A percentile compares a stretch with the other conserved stretches of the same genome.
Conservation (phyloP, 2,329 filamentous ascomycete genomes). For the Claviceps lovelessii region DNA sequence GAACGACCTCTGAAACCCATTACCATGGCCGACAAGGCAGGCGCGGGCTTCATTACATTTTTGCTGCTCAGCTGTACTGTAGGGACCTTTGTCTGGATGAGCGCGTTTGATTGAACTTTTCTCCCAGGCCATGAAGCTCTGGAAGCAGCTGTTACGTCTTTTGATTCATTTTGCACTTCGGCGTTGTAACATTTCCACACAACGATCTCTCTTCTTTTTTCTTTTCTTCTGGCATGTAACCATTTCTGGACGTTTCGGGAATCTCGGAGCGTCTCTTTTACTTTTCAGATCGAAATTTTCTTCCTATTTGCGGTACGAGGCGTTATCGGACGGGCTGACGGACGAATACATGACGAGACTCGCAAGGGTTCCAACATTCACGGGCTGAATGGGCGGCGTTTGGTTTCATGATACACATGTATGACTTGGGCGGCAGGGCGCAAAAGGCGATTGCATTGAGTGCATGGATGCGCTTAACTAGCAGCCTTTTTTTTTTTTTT, state of each 20-base stretch:
- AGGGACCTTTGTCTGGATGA: slow-evolving; percentile 38
- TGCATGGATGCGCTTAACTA: background rate
- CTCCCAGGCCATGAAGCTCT: background rate
- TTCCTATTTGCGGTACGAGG: background rate
- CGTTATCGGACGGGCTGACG: background rate
- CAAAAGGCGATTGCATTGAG: background rate
- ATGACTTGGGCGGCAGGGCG: background rate
- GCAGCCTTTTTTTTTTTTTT: background rate
- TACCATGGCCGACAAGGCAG: slow-evolving; percentile 31
- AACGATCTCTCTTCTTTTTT: background rate
- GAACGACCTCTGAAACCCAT: slow-evolving; percentile 16
- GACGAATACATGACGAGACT: background rate
- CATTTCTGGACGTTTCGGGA: background rate
- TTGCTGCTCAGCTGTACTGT: slow-evolving; percentile 26
- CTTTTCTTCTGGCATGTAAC: background rate
- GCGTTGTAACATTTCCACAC: background rate
- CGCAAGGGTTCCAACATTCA: background rate
- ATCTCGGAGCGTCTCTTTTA: background rate
- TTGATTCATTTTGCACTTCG: background rate
- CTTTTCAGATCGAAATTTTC: background rate
- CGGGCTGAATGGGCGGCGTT: background rate
- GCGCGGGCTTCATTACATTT: slow-evolving; percentile 34
- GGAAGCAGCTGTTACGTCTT: background rate
- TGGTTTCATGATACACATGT: background rate
- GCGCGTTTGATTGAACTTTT: slow-evolving; percentile 15